Percentiles rank a stretch among this genome's conserved stretches.
These are phyloP conservation scores for Wickerhamiella dianesei DNA, from an alignment of 805 yeast species.

Conservation along the genomic window DNA sequence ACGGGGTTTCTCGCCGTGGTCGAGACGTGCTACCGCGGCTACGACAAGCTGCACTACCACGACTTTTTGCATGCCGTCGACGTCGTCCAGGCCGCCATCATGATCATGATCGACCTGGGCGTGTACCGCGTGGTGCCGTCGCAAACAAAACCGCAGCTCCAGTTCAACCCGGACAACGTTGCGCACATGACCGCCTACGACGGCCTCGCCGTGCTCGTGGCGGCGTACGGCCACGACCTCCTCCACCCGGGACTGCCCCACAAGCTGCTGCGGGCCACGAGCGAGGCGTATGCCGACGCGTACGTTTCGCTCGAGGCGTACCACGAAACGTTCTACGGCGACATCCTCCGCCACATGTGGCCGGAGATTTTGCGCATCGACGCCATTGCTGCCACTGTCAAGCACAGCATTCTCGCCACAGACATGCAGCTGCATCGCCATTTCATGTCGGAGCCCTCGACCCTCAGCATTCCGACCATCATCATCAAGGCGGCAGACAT, in stretches of 20 bases:
- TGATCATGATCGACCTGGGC: slow-evolving; percentile 22
- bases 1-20: slow-evolving; percentile 49
- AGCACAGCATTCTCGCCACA: slow-evolving; percentile 50
- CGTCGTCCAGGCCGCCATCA: slow-evolving; percentile 83
- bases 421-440: slow-evolving; percentile 86
- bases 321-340: slow-evolving; percentile 55
- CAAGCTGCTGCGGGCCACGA: slow-evolving; percentile 43
- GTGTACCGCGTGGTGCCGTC: not conserved
- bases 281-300: slow-evolving; percentile 48
- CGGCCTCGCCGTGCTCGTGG: slow-evolving; percentile 48
- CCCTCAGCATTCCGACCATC: not conserved
- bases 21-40: slow-evolving; percentile 66
- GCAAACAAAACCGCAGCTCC: not conserved
- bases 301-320: slow-evolving; percentile 67
- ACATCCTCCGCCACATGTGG: slow-evolving; percentile 40
- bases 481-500: not conserved
- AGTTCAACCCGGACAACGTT: not conserved
- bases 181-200: slow-evolving; percentile 29
- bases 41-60: slow-evolving; percentile 65
- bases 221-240: slow-evolving; percentile 88
- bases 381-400: slow-evolving; percentile 9
- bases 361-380: slow-evolving; percentile 22
- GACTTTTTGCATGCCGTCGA: slow-evolving; percentile 93
- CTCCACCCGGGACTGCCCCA: slow-evolving; percentile 97
- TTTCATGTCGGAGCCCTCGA: slow-evolving; percentile 32